Percentiles rank a stretch among this genome's conserved stretches.
These are phyloP conservation scores for Lonicera japonica DNA, from an alignment of 129 eudicot species.

Conservation along the genomic window DNA sequence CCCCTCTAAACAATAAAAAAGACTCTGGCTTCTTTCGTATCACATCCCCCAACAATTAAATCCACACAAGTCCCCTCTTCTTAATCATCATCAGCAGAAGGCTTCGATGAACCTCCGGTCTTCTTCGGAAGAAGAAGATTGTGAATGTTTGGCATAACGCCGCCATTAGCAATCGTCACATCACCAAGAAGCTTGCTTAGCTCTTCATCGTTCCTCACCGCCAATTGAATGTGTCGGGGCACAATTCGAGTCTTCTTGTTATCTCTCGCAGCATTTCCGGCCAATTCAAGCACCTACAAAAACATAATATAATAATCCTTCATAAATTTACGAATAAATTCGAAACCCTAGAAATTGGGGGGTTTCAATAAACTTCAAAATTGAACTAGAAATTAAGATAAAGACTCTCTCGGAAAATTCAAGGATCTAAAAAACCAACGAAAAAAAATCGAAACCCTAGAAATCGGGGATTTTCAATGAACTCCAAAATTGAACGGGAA, in stretches of 20 bases:
- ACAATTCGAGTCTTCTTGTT: conserved; percentile 55
- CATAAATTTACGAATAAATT: not conserved
- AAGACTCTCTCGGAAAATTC: no score
- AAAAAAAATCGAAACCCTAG: no score
- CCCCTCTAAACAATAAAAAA: not conserved
- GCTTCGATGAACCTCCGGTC: conserved; percentile 41
- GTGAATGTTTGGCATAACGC: conserved; percentile 72
- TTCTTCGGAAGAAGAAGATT: conserved; percentile 62
- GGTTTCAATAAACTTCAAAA: not conserved
- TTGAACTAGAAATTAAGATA: no score
- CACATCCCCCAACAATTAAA: no score
- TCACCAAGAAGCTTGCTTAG: conserved; percentile 54
- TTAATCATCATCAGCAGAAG: conserved; percentile 46
- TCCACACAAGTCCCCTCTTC: not conserved
- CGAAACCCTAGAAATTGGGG: not conserved
- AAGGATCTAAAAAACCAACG: no score
- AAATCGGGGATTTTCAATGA: no score
- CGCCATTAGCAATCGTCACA: conserved; percentile 67
- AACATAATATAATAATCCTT: not conserved
- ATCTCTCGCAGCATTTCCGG: conserved; percentile 38
- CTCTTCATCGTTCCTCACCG: conserved; percentile 36
- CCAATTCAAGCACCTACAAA: conserved; percentile 26
- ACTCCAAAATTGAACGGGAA: no score
- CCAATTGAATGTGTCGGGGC: conserved; percentile 32
- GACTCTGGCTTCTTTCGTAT: not conserved